phyloP scores from a whole-genome alignment of 805 yeast genomes.

The Metschnikowia chrysomelidarum region DNA sequence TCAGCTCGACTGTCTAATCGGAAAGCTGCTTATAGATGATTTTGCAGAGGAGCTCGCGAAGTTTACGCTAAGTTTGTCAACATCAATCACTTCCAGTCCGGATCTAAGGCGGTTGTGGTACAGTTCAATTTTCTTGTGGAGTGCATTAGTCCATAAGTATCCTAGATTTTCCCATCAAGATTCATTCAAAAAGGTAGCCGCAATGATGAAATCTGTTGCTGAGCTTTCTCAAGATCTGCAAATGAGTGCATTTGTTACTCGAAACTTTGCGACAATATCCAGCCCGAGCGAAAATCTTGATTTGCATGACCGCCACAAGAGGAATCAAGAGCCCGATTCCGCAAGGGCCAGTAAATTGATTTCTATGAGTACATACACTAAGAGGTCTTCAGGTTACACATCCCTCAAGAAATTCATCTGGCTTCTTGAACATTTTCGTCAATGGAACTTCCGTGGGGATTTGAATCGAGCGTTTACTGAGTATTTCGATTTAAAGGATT shows the following conservation, averaged over 20 bases:
- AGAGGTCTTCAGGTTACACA: constrained; percentile 17
- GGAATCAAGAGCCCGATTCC: too few species aligned
- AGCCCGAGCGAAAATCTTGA: too few species aligned
- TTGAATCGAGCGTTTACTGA: constrained; percentile 10
- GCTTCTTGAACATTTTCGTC: constrained; percentile 25
- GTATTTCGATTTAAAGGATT: constrained; percentile 9
- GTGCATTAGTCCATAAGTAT: constrained; percentile 12
- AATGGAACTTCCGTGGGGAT: constrained; percentile 22
- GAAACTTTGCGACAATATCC: too few species aligned
- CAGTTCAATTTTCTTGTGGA: constrained; percentile 15
- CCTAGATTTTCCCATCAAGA: neutral
- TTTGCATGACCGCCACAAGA: too few species aligned
- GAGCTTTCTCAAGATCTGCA: constrained; percentile 1
- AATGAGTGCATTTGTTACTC: constrained; percentile 7
- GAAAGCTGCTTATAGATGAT: constrained; percentile 7
- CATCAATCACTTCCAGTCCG: neutral
- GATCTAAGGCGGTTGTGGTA: constrained; percentile 12
- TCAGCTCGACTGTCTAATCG: constrained; percentile 1
- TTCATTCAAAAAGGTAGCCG: constrained; percentile 6
- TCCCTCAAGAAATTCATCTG: constrained; percentile 27
- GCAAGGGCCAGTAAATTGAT: too few species aligned
- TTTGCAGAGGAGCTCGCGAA: constrained; percentile 14
- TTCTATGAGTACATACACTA: constrained; percentile 9
- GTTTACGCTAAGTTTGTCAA: constrained; percentile 12
- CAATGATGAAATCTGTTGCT: constrained; percentile 3